These are phyloP conservation scores for Rhodamnia rubescens DNA, from an alignment of 345 rosid genomes.

Conservation along the genomic window DNA sequence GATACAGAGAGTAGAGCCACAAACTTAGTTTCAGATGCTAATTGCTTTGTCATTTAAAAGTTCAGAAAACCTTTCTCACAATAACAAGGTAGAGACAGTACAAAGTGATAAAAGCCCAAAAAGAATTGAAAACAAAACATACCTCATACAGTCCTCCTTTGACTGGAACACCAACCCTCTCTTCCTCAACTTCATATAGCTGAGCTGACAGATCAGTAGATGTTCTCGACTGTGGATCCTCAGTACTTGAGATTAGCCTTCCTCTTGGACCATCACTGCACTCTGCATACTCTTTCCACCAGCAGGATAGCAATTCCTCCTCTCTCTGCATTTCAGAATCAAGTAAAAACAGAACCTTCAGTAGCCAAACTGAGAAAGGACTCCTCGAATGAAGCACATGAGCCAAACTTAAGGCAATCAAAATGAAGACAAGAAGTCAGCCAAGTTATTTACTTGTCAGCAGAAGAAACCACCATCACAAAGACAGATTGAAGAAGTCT, in stretches of 20 bases:
- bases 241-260: constrained; percentile 19
- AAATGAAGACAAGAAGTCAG: background rate
- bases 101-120: background rate
- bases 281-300: constrained; percentile 99
- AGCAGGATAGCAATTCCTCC: constrained; percentile 80
- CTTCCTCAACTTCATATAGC: constrained; percentile 63
- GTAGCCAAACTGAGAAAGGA: background rate
- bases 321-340: constrained; percentile 44
- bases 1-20: background rate
- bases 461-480: background rate
- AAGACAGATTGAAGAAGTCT: background rate
- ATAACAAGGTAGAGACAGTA: background rate
- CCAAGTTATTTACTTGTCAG: background rate
- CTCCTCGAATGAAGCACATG: background rate
- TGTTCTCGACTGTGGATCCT: constrained; percentile 17
- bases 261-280: constrained; percentile 82
- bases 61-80: background rate
- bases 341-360: background rate
- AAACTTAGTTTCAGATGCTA: background rate
- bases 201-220: constrained; percentile 21
- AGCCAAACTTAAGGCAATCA: background rate
- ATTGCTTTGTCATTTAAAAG: background rate
- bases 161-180: constrained; percentile 96
- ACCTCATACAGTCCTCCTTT: constrained; percentile 99
- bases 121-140: background rate